Evolutionary conservation across 495 filamentous ascomycete species (phyloP), one percentile per base, ranked within the genome.

Genomic region (Lophium mytilinum): DNA sequence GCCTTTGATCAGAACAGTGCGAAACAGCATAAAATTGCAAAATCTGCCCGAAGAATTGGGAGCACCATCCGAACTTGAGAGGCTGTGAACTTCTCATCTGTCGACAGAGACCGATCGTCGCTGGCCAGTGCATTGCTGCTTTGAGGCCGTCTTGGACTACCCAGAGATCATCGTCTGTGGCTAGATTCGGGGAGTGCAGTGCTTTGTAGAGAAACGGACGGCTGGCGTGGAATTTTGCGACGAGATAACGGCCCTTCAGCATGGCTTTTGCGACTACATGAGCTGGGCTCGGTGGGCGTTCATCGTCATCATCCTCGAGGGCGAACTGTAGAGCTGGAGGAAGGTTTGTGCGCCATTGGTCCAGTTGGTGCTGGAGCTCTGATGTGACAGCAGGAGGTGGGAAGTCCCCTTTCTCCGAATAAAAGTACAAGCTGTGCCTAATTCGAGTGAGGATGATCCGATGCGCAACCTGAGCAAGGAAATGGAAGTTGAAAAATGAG

Each of bases 131-230:
- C 54, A 61, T 58, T 9, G 47, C 62, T 1, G 19, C 53, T 36
- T 53, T 50, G 8, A 65, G 40, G 1, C 58, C 51, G 6, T 45
- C 50, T 5, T 17, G 37, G 35, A 58, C 49, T n/a, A 47, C 56
- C 3, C 15, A 9, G 33, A 60, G 59, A 17, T 65, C 62, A 18
- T 17, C 42, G 4, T 55, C 54, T 18, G 45, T 65, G 1, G 39
- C 48, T 11, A 48, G 45, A 9, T n/a, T n/a, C 1, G 62, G 62
- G n/a, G 48, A 30, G 37, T 65, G 62, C 14, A 65, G 30, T 0
- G 62, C 58, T 48, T 65, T 65, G 50, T 65, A 65, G 12, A 65
- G 55, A 48, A 65, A 61, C 15, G 62, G 58, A 11, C 62, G 58
- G 11, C 62, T 57, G 18, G 55, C 58, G 55, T 65, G 62, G 47